phyloP scores from a whole-genome alignment of 257 asterid genomes.

The Vinca minor region DNA sequence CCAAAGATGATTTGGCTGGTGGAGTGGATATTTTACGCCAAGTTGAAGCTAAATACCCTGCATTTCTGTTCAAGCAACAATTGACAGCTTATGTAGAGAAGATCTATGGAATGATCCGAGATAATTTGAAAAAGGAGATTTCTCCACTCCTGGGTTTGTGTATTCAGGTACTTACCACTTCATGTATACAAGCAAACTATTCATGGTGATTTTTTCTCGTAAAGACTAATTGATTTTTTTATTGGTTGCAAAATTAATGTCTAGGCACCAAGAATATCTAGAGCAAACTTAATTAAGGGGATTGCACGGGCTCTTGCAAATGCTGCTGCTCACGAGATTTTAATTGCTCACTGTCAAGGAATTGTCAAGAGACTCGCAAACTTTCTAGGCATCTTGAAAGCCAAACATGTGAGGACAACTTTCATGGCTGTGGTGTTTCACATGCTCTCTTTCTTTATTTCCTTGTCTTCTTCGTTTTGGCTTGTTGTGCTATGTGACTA shows the following conservation, averaged over 20 bases:
- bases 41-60: conserved; percentile 99
- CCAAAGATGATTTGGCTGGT: conserved; percentile 52
- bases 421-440: background rate
- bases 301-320: conserved; percentile 77
- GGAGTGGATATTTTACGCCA: conserved; percentile 49
- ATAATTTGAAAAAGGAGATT: conserved; percentile 81
- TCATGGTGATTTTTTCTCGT: background rate
- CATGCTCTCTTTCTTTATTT: background rate
- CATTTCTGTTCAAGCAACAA: conserved; percentile 85
- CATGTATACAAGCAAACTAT: background rate
- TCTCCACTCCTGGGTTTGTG: conserved; percentile 83
- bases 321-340: conserved; percentile 88
- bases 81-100: conserved; percentile 84
- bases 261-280: conserved; percentile 95
- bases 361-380: conserved; percentile 62
- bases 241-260: conserved; percentile 7
- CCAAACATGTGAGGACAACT: conserved; percentile 53
- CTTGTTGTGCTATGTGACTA: background rate
- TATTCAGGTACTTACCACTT: conserved; percentile 61
- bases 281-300: conserved; percentile 77
- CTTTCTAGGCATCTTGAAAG: conserved; percentile 57
- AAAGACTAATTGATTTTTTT: background rate
- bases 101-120: conserved; percentile 84
- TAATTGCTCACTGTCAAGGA: conserved; percentile 98
- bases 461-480: background rate